Conservation (phyloP, 2,329 filamentous ascomycete genomes). For the Fusarium devonianum region DNA sequence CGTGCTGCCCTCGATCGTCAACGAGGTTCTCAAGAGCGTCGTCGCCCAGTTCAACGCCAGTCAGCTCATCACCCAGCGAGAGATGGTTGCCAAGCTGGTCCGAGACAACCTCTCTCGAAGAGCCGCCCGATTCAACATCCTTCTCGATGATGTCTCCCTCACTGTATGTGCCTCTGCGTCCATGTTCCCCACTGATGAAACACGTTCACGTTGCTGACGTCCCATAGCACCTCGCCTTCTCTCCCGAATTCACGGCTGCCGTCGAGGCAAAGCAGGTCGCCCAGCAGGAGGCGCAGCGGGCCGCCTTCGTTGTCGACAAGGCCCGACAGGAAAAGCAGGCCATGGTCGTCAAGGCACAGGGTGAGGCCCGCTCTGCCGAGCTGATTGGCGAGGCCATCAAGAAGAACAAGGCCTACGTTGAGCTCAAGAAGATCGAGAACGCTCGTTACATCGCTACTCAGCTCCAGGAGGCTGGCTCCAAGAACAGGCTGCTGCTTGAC, state of each 20-base stretch:
- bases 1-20: slow-evolving; percentile 95
- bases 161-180: slow-evolving; percentile 67
- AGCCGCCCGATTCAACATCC: slow-evolving; percentile 95
- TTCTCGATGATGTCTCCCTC: slow-evolving; percentile 95
- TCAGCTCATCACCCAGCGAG: slow-evolving; percentile 98
- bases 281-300: slow-evolving; percentile 93
- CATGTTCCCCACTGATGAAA: neutral
- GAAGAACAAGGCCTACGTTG: slow-evolving; percentile 97
- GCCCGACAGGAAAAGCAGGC: slow-evolving; percentile 99
- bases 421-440: slow-evolving; percentile 98
- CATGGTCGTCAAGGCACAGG: slow-evolving; percentile 96
- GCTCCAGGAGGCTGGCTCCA: slow-evolving; percentile 82
- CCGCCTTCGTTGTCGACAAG: slow-evolving; percentile 98
- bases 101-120: slow-evolving; percentile 90
- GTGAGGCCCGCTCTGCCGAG: slow-evolving; percentile 97
- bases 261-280: slow-evolving; percentile 79
- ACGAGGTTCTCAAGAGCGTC: slow-evolving; percentile 98
- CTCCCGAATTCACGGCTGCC: slow-evolving; percentile 75
- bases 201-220: slow-evolving; percentile 16
- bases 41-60: slow-evolving; percentile 99
- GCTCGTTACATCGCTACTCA: slow-evolving; percentile 87
- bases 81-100: slow-evolving; percentile 91
- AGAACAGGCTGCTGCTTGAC: slow-evolving; percentile 95
- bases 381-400: slow-evolving; percentile 99
- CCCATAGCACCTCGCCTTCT: slow-evolving; percentile 72